Percentiles rank a stretch among this genome's conserved stretches.
Evolutionary conservation across 805 yeast genomes (phyloP).

Genomic region (Sungouiella thailandica): DNA sequence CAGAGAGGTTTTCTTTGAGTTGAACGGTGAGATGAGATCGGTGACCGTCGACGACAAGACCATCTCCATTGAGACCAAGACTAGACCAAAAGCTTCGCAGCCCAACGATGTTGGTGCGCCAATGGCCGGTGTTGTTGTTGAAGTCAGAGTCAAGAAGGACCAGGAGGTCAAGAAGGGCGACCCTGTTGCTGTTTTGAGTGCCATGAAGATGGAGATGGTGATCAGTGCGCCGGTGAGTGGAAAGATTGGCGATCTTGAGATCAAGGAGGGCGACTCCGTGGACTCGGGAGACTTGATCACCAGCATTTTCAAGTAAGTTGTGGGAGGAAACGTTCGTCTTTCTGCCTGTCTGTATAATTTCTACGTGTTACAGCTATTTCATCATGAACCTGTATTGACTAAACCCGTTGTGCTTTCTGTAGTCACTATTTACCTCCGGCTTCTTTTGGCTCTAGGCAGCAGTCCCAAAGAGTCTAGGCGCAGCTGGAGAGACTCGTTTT

Average conservation of each 20-base stretch:
- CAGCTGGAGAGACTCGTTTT: conserved; percentile 19
- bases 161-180: conserved; percentile 93
- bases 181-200: conserved; percentile 87
- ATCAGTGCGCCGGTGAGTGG: conserved; percentile 90
- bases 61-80: conserved; percentile 76
- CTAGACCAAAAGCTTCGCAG: conserved; percentile 90
- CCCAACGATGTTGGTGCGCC: conserved; percentile 96
- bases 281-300: conserved; percentile 86
- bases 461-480: conserved; percentile 16
- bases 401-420: conserved; percentile 14
- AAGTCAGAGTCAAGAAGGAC: conserved; percentile 85
- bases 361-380: no score
- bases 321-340: neutral
- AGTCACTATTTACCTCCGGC: no score
- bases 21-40: conserved; percentile 97
- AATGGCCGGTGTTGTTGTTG: conserved; percentile 98
- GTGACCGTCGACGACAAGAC: conserved; percentile 86
- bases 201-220: conserved; percentile 99
- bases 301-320: conserved; percentile 21
- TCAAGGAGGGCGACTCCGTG: conserved; percentile 90
- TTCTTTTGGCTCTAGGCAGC: conserved; percentile 10
- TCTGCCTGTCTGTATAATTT: neutral
- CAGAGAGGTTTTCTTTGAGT: conserved; percentile 95
- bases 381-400: no score
- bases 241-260: conserved; percentile 66